phyloP scores from a whole-genome alignment of 2,329 filamentous ascomycete species.

The Venturiaceae sp. region DNA sequence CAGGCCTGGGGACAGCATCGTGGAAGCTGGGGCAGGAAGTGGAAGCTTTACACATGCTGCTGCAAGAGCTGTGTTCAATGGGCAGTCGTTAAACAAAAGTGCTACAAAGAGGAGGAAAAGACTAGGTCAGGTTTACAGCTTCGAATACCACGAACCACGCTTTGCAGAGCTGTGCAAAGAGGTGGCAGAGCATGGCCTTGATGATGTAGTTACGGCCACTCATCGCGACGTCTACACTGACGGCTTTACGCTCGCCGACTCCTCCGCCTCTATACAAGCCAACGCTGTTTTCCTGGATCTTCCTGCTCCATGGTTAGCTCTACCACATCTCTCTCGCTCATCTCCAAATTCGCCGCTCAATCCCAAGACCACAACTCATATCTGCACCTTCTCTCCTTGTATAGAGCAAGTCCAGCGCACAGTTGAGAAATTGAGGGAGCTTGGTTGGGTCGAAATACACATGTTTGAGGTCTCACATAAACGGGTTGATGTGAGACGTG shows the following conservation, averaged over 20 bases:
- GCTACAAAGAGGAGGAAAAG: slow-evolving; percentile 27
- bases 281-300: slow-evolving; percentile 71
- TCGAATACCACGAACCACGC: slow-evolving; percentile 68
- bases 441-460: slow-evolving; percentile 84
- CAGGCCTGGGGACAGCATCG: slow-evolving; percentile 60
- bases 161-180: slow-evolving; percentile 61
- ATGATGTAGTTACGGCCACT: slow-evolving; percentile 58
- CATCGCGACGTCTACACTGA: slow-evolving; percentile 71
- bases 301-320: slow-evolving; percentile 70
- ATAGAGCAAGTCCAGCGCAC: slow-evolving; percentile 93
- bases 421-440: slow-evolving; percentile 64
- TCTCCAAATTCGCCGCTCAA: slow-evolving; percentile 47
- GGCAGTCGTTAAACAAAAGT: slow-evolving; percentile 38
- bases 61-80: slow-evolving; percentile 65
- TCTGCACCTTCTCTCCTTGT: slow-evolving; percentile 94
- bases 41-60: slow-evolving; percentile 78
- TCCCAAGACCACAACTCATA: slow-evolving; percentile 58
- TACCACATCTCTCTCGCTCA: slow-evolving; percentile 61
- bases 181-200: slow-evolving; percentile 56
- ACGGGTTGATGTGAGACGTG: slow-evolving; percentile 71
- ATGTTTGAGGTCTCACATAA: slow-evolving; percentile 85
- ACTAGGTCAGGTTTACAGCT: slow-evolving; percentile 66
- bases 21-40: slow-evolving; percentile 74
- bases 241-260: slow-evolving; percentile 52
- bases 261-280: slow-evolving; percentile 39